Conservation (phyloP, 495 filamentous ascomycete species). For the Podospora pseudocomata region DNA sequence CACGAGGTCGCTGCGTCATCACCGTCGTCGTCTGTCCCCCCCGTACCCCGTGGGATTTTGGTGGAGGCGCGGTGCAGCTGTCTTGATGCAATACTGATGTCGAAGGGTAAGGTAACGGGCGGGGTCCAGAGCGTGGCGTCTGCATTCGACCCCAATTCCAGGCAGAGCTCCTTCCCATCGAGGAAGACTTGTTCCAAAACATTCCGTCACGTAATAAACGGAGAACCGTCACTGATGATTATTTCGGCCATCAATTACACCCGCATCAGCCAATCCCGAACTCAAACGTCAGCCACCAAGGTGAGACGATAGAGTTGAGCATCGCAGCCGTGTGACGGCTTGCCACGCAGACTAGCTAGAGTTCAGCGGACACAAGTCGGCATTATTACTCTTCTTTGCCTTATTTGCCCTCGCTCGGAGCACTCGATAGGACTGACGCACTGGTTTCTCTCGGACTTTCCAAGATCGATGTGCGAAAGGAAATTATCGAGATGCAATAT, state of each 20-base stretch:
- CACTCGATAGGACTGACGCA: background rate
- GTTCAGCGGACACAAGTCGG: background rate
- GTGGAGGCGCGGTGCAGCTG: conserved; percentile 9
- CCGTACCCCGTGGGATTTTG: background rate
- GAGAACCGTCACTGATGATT: background rate
- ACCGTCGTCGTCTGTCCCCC: conserved; percentile 2
- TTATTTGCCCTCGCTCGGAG: background rate
- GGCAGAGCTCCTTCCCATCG: background rate
- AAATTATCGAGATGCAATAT: background rate
- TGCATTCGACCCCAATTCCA: background rate
- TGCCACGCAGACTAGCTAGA: background rate
- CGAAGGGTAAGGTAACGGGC: background rate
- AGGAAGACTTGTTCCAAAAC: background rate
- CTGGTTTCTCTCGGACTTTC: background rate
- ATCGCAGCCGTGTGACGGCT: conserved; percentile 21
- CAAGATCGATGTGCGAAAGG: background rate
- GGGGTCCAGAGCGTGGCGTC: background rate
- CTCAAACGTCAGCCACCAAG: conserved; percentile 1
- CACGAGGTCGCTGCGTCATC: conserved; percentile 7
- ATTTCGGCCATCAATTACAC: conserved; percentile 12
- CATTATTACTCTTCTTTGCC: background rate
- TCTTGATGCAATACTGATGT: background rate
- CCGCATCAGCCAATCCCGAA: conserved; percentile 12
- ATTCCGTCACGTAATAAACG: conserved; percentile 6
- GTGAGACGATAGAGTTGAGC: conserved; percentile 14